Base-by-base conservation (phyloP, 441 rosid genomes). In the Geranium incanum region DNA sequence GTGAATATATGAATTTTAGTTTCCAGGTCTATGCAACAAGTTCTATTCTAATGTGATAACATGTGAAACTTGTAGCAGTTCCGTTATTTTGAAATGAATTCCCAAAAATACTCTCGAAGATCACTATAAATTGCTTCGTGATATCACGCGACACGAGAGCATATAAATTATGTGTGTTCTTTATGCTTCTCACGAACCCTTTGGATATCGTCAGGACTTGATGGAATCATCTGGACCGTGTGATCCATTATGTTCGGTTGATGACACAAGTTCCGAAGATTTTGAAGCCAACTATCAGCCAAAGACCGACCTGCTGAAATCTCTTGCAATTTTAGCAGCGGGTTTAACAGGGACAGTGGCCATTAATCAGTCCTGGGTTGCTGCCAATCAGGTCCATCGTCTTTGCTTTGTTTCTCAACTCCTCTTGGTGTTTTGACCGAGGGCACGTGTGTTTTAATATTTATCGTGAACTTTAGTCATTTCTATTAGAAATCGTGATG, bases 301-400 rank as follows among this genome's bases (percentile, higher is more conserved):
- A 12, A 92, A 90, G 87, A 90, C 95, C 9, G 99, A 87, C 82
- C 57, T 86, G 39, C 69, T 84, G 70, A 92, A 90, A 83, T 90
- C 97, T 68, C 68, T 92, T 78, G 92, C 90, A 36, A 67, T 92
- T 73, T 73, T 92, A 36, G 92, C 86, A 23, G 92, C 89, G 18
- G 90, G 94, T 77, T 87, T 81, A 16, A 87, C 95, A 0, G 99
- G 97, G 77, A 77, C 99, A 52, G 75, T 76, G 73, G 97, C 95
- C 18, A 89, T 94, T 71, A 88, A 89, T 71, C 97, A 88, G 16
- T 92, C 97, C 0, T 92, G 99, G 97, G 97, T 94, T 73, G 97
- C 97, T 69, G 93, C 89, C 76, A 89, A 94, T 80, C 97, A 92
- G 95, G 97, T 89, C 77, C 41, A 41, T 9, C 48, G 13, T 67